These are phyloP conservation scores for Arthrobotrys sinensis DNA, from an alignment of 2,329 filamentous ascomycete genomes.

Conservation along the genomic window DNA sequence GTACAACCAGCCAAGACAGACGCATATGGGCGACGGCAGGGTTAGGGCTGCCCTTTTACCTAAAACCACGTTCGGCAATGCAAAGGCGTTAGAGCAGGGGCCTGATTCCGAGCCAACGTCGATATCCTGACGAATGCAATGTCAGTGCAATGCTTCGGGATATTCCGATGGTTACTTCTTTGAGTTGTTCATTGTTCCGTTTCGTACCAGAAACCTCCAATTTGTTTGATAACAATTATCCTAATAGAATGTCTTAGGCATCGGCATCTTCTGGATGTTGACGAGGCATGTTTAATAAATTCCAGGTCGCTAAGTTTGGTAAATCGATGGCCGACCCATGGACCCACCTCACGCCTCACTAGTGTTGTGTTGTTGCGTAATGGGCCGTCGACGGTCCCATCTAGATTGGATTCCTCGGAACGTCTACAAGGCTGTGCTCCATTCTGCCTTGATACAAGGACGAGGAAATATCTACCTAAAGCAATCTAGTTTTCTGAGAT, in stretches of 20 bases:
- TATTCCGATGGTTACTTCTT: not conserved
- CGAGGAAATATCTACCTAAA: constrained; percentile 13
- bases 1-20: constrained; percentile 15
- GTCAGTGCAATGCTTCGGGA: not conserved
- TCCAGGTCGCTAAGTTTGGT: too few relatives aligned
- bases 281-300: not conserved
- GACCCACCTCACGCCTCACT: not conserved
- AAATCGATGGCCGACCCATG: too few relatives aligned
- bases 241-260: not conserved
- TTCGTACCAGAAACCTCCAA: not conserved
- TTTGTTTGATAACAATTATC: not conserved
- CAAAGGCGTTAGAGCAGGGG: constrained; percentile 33
- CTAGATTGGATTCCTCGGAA: not conserved
- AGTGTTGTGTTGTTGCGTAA: constrained; percentile 1
- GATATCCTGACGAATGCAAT: not conserved
- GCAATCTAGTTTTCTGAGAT: constrained; percentile 22
- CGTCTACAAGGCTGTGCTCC: constrained; percentile 48
- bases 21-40: not conserved
- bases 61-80: constrained; percentile 13
- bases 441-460: constrained; percentile 11
- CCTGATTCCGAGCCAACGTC: not conserved
- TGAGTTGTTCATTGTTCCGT: not conserved
- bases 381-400: not conserved
- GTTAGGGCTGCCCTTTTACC: not conserved
- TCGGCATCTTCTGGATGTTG: constrained; percentile 2